These are phyloP conservation scores for Cyphellophora attinorum DNA, from an alignment of 2,329 filamentous ascomycete genomes.

Conservation along the genomic window DNA sequence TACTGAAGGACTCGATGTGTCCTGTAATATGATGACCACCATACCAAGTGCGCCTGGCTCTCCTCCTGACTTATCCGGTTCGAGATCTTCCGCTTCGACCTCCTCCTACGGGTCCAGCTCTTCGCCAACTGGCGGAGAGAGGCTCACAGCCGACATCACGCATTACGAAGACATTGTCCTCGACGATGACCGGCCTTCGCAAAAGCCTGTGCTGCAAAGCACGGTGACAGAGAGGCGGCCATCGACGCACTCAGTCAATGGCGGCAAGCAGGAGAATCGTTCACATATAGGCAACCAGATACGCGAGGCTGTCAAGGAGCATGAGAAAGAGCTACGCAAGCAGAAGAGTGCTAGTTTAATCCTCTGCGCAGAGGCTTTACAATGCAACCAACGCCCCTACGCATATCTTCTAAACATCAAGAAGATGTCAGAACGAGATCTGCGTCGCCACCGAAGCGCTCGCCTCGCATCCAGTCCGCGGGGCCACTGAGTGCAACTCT, in stretches of 20 bases:
- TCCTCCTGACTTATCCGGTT: slow-evolving; percentile 69
- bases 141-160: slow-evolving; percentile 59
- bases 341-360: not conserved
- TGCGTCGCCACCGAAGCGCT: slow-evolving; percentile 10
- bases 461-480: slow-evolving; percentile 6
- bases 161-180: slow-evolving; percentile 93
- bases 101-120: slow-evolving; percentile 79
- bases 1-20: slow-evolving; percentile 5
- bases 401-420: too few relatives aligned
- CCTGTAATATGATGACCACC: slow-evolving; percentile 32
- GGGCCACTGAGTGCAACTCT: slow-evolving; percentile 9
- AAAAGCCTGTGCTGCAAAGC: too few relatives aligned
- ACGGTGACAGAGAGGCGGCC: too few relatives aligned
- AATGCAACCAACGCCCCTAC: slow-evolving; percentile 7
- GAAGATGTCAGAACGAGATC: slow-evolving; percentile 12
- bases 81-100: slow-evolving; percentile 77
- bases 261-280: too few relatives aligned
- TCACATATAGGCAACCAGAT: not conserved
- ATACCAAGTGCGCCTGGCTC: slow-evolving; percentile 48
- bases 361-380: slow-evolving; percentile 9
- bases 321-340: not conserved
- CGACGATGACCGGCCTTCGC: slow-evolving; percentile 55
- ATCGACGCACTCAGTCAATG: too few relatives aligned
- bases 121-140: slow-evolving; percentile 44
- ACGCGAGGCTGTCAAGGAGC: not conserved